Percentiles rank a stretch among this genome's conserved stretches.
Evolutionary conservation across 495 filamentous ascomycete genomes (phyloP).

Genomic region (Wilcoxina mikolae): DNA sequence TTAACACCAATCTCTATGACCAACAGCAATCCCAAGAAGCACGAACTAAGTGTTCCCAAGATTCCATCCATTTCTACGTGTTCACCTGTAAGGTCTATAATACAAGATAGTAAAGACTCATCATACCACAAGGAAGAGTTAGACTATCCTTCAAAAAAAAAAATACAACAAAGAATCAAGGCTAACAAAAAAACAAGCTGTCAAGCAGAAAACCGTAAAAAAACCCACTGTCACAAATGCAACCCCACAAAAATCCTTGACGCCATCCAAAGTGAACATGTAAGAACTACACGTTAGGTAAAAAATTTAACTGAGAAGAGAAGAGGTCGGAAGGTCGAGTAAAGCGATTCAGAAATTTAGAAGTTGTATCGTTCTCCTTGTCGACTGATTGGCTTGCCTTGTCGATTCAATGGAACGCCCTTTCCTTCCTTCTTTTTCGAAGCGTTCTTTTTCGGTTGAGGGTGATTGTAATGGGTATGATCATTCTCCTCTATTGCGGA

Average conservation of each 20-base stretch:
- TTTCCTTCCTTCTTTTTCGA: constrained; percentile 36
- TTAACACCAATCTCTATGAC: no score
- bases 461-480: constrained; percentile 67
- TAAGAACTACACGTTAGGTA: not conserved
- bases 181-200: not conserved
- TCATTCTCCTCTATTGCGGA: constrained; percentile 61
- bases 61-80: constrained; percentile 5
- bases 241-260: not conserved
- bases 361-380: constrained; percentile 29
- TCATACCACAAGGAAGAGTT: not conserved
- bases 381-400: constrained; percentile 27
- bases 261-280: constrained; percentile 6
- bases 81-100: constrained; percentile 7
- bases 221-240: not conserved
- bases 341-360: constrained; percentile 3
- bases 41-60: no score
- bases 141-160: not conserved
- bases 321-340: not conserved
- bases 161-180: not conserved
- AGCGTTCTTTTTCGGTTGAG: constrained; percentile 45
- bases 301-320: not conserved
- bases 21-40: no score
- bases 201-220: not conserved
- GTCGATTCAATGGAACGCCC: constrained; percentile 22
- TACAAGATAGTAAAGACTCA: not conserved